Percentiles rank a stretch among this genome's conserved stretches.
phyloP scores from a whole-genome alignment of 2,329 filamentous ascomycete species.

The Ophiosphaerella narmari region DNA sequence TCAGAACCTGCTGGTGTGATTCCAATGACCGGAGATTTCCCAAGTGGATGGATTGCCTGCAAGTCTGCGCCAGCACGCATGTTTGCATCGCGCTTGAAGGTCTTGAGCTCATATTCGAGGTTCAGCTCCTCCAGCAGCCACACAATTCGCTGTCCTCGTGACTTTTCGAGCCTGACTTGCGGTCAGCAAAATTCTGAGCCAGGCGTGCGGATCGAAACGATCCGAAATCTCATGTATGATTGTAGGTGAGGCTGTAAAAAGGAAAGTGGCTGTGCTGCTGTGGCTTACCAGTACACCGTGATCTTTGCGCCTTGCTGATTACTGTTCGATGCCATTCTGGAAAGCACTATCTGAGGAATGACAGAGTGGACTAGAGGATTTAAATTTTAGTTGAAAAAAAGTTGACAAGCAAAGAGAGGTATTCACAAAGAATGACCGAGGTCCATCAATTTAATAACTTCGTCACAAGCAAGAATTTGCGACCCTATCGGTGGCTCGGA shows the following conservation, averaged over 20 bases:
- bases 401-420: too few relatives aligned
- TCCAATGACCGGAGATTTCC: slow-evolving; percentile 81
- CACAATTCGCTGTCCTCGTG: slow-evolving; percentile 79
- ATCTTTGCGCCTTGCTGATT: slow-evolving; percentile 42
- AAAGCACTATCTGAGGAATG: not conserved
- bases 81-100: slow-evolving; percentile 71
- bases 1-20: slow-evolving; percentile 57
- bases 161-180: slow-evolving; percentile 74
- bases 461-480: slow-evolving; percentile 3
- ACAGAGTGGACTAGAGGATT: too few relatives aligned
- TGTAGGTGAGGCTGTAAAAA: not conserved
- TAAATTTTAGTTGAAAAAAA: too few relatives aligned
- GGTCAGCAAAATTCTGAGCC: not conserved
- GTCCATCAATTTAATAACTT: not conserved
- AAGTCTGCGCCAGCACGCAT: slow-evolving; percentile 76
- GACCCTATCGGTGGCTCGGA: not conserved
- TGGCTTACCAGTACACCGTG: slow-evolving; percentile 42
- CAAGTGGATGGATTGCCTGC: slow-evolving; percentile 78
- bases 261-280: slow-evolving; percentile 9
- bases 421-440: slow-evolving; percentile 1
- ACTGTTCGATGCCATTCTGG: slow-evolving; percentile 15
- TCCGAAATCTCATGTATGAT: not conserved
- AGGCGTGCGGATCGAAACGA: slow-evolving; percentile 2
- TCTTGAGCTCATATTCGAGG: slow-evolving; percentile 77
- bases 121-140: slow-evolving; percentile 86